phyloP scores from a whole-genome alignment of 2,329 filamentous ascomycete species.

The Parafenestella ontariensis region DNA sequence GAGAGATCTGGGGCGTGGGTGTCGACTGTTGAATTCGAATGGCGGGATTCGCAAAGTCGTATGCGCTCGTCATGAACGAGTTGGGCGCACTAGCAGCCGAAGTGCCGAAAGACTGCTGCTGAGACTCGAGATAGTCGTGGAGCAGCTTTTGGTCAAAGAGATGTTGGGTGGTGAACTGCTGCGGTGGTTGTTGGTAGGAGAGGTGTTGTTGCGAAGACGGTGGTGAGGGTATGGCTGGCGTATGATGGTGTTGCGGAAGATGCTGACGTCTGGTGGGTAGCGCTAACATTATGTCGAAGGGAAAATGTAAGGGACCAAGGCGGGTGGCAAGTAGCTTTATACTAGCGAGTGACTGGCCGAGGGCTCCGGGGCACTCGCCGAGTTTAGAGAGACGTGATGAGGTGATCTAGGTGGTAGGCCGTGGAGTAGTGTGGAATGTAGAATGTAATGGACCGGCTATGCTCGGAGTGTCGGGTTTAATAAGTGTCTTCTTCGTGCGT shows the following conservation, averaged over 20 bases:
- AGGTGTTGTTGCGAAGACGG: slow-evolving; percentile 38
- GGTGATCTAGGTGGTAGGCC: slow-evolving; percentile 38
- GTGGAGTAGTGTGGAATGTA: slow-evolving; percentile 41
- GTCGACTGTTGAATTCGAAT: slow-evolving; percentile 52
- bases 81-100: slow-evolving; percentile 21
- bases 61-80: slow-evolving; percentile 45
- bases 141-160: slow-evolving; percentile 45
- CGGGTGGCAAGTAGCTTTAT: slow-evolving; percentile 50
- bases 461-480: slow-evolving; percentile 38
- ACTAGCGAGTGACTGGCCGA: slow-evolving; percentile 38
- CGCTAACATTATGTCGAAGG: slow-evolving; percentile 46
- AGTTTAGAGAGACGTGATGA: slow-evolving; percentile 37
- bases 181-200: slow-evolving; percentile 37
- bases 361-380: slow-evolving; percentile 40
- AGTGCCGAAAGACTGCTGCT: slow-evolving; percentile 37
- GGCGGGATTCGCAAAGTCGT: slow-evolving; percentile 46
- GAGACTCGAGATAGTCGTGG: slow-evolving; percentile 48
- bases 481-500: slow-evolving; percentile 23
- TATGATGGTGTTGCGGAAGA: slow-evolving; percentile 30
- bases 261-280: slow-evolving; percentile 49
- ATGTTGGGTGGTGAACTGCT: slow-evolving; percentile 32
- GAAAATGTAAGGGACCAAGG: slow-evolving; percentile 39
- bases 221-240: slow-evolving; percentile 38
- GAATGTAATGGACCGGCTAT: slow-evolving; percentile 25
- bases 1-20: slow-evolving; percentile 43